Evolutionary conservation across 2,329 filamentous ascomycete genomes (phyloP), one percentile per base, ranked within the genome.

Genomic region (Colletotrichum lini): DNA sequence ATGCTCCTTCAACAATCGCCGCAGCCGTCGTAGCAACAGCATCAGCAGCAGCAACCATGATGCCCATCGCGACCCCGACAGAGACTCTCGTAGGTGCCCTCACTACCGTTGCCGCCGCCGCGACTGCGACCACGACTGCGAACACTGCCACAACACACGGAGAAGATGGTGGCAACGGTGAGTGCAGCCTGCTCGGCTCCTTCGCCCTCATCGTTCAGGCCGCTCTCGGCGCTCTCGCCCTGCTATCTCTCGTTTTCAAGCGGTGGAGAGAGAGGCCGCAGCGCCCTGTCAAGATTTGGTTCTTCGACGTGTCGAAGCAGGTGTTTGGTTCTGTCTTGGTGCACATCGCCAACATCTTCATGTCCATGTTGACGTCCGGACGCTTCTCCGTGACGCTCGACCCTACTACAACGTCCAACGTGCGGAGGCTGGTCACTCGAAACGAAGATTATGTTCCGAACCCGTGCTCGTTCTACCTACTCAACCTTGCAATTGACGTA

Each of bases 231-330:
- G 90, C 88, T 21, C 85, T 98, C 67, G 96, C 96, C 10, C 84
- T 98, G 63, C 85, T 96, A 65, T 94, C 95, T 1, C 88, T 99
- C 59, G 96, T 98, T 9, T 97, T 91, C 85, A 99, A 99, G 85
- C 89, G 96, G 76, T 98, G 93, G 91, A 90, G 94, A 74, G 96
- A 99, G 83, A 89, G 94, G 68, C 96, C 96, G 1, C 96, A 98
- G 80, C 89, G 96, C 66, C 96, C 96, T 1, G 79, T 98, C 78
- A 97, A 97, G 87, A 95, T 99, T 75, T 99, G 96, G 96, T 95
- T 94, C 81, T 99, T 98, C 81, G 96, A 99, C 79, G 96, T 92
- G 30, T 97, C 94, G 42, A 99, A 99, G 85, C 96, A 99, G 85
- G 94, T 99, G 65, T 93, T 98, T 78, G 96, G 96, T 26, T 97